Evolutionary conservation across 208 protist species (phyloP), one percentile per base, ranked within the genome.

Genomic region (Wallacemonas sp.): DNA sequence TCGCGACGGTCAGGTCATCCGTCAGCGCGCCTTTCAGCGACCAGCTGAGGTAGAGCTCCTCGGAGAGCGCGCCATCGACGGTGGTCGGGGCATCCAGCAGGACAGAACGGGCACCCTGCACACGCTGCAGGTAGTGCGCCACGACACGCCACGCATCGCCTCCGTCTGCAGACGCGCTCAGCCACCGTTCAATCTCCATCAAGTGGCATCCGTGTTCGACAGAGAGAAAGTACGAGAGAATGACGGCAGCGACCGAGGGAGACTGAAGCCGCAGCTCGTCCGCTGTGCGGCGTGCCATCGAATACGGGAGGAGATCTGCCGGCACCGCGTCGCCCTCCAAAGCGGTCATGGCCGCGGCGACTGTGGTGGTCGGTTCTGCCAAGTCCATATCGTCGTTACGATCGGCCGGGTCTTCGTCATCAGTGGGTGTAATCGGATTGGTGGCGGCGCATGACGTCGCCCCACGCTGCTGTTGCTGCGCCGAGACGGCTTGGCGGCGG

Each of bases 1-100:
- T 75, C 27, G 72, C 89, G 24, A 91, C 42, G 11, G 78, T 83
- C 24, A 77, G 61, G 42, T 74, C 65, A 36, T 95, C 86, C 0
- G 73, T 84, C 19, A 76, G 62, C 33, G 65, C 62, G 28, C 34
- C 17, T n/a, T 66, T 68, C 68, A 91, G 49, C 14, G 84, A 81
- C 46, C 68, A 77, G 49, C 66, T 68, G 11, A 95, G 75, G 62
- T 95, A 95, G 19, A 92, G 82, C 61, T 92, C 86, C 61, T 95
- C 89, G 1, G 83, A 88, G 8, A 95, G 72, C 6, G 77, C 36
- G 6, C 86, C 85, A 51, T 91, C 79, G 17, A 76, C 38, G 26
- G 65, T 87, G 0, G 68, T 86, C 1, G 88, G 83, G 4, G 88
- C 74, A 58, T 90, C 77, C 14, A 95, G 58, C 6, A 89, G 72